A percentile compares a stretch with the other conserved stretches of the same genome.
Evolutionary conservation across 306 rosid genomes (phyloP).

Genomic region (Corylus avellana): DNA sequence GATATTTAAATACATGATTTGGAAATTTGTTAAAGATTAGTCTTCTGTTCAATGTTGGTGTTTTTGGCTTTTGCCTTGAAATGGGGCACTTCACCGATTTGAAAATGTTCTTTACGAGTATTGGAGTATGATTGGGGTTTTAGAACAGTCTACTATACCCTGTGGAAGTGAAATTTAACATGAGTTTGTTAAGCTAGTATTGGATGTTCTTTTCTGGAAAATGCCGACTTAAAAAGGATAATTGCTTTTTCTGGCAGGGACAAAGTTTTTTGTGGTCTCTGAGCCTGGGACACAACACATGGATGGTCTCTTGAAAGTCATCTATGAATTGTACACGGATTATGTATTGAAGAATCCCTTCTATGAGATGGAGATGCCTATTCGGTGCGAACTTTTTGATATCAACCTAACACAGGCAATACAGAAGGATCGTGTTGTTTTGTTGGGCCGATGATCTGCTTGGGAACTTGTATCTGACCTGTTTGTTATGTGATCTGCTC

Average conservation of each 20-base stretch:
- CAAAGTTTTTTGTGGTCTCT: slow-evolving; percentile 81
- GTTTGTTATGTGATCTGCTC: not conserved
- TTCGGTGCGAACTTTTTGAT: slow-evolving; percentile 90
- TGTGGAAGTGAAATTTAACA: not conserved
- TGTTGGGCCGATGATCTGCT: slow-evolving; percentile 61
- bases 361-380: slow-evolving; percentile 99
- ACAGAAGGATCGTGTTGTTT: slow-evolving; percentile 83
- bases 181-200: not conserved
- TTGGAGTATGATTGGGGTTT: not conserved
- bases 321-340: slow-evolving; percentile 82
- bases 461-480: not conserved
- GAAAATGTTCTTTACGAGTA: not conserved
- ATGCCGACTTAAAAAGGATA: slow-evolving; percentile 3
- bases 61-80: not conserved
- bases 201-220: not conserved
- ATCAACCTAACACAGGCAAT: slow-evolving; percentile 69
- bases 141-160: not conserved
- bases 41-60: not conserved
- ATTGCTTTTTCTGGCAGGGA: slow-evolving; percentile 49
- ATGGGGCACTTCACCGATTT: not conserved
- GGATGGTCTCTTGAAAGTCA: slow-evolving; percentile 72
- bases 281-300: slow-evolving; percentile 83
- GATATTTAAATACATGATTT: not conserved
- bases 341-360: slow-evolving; percentile 93
- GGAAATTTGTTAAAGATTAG: not conserved